A percentile compares a stretch with the other conserved stretches of the same genome.
phyloP scores from a whole-genome alignment of 306 rosid species.

The Trifolium pratense region DNA sequence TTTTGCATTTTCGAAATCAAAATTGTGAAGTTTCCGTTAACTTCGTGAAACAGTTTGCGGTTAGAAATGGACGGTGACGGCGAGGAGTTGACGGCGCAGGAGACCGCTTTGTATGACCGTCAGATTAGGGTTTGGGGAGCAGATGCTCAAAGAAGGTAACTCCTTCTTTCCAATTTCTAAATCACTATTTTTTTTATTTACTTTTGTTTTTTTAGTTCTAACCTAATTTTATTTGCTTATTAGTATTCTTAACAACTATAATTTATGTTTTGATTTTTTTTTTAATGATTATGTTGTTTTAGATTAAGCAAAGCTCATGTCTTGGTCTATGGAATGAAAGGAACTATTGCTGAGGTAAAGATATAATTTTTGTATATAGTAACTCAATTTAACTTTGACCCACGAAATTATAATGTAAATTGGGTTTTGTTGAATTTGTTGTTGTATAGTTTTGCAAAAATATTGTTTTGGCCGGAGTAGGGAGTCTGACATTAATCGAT shows the following conservation, averaged over 20 bases:
- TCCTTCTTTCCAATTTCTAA: not conserved
- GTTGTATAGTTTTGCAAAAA: slow-evolving; percentile 88
- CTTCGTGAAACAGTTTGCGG: slow-evolving; percentile 46
- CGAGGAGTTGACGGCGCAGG: slow-evolving; percentile 94
- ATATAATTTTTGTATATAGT: not conserved
- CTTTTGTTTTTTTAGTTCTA: not conserved
- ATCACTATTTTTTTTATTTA: not conserved
- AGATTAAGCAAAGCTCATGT: slow-evolving; percentile 95
- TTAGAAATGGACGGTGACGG: slow-evolving; percentile 70
- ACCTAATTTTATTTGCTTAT: slow-evolving; percentile 30
- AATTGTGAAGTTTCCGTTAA: slow-evolving; percentile 10
- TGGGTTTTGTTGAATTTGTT: not conserved
- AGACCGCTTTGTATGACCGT: slow-evolving; percentile 94
- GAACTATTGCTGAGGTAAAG: slow-evolving; percentile 85
- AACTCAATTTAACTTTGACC: not conserved
- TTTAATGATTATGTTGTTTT: slow-evolving; percentile 31
- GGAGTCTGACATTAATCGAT: slow-evolving; percentile 94
- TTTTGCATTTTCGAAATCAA: not conserved
- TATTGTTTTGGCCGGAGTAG: slow-evolving; percentile 91
- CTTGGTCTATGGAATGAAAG: slow-evolving; percentile 85
- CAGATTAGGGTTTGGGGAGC: slow-evolving; percentile 99
- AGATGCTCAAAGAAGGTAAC: slow-evolving; percentile 94
- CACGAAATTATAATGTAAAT: not conserved
- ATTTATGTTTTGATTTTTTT: not conserved
- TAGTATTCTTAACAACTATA: not conserved